These are phyloP conservation scores for Schizothecium vesticola DNA, from an alignment of 495 filamentous ascomycete genomes.

Conservation along the genomic window DNA sequence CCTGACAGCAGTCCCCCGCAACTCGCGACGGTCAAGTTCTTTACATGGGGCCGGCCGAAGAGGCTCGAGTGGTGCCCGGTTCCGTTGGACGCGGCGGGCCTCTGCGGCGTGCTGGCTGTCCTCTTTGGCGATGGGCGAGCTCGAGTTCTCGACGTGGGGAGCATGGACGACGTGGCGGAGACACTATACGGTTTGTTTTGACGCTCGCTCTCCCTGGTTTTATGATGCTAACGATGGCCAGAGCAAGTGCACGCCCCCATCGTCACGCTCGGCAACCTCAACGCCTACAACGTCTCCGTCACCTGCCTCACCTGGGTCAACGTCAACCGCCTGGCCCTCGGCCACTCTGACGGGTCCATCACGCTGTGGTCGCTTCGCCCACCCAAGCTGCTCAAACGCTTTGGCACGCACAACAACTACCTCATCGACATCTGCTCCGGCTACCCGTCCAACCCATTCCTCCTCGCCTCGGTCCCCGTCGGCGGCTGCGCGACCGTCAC, in stretches of 20 bases:
- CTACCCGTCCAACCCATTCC: constrained; percentile 42
- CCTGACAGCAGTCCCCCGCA: constrained; percentile 23
- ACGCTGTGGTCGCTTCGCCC: constrained; percentile 45
- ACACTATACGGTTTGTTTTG: constrained; percentile 31
- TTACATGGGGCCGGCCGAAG: constrained; percentile 38
- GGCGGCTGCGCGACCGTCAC: constrained; percentile 42
- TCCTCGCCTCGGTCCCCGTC: constrained; percentile 41
- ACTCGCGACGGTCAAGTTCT: constrained; percentile 29
- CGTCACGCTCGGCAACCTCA: constrained; percentile 33
- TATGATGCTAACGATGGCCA: constrained; percentile 19
- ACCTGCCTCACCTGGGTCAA: constrained; percentile 46
- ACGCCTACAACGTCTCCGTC: constrained; percentile 39
- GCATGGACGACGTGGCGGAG: constrained; percentile 17
- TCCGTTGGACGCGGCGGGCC: constrained; percentile 21
- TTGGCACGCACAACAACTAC: constrained; percentile 37
- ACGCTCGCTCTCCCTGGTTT: not conserved
- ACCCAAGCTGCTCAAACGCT: constrained; percentile 32
- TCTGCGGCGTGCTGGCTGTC: constrained; percentile 32
- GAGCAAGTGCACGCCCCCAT: constrained; percentile 38
- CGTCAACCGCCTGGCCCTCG: constrained; percentile 42
- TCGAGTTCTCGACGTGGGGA: constrained; percentile 35
- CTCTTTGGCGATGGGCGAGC: constrained; percentile 40
- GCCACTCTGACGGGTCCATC: constrained; percentile 44
- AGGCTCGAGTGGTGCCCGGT: constrained; percentile 44
- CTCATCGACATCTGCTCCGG: constrained; percentile 45